Evolutionary conservation across 1,284 basidiomycete genomes (phyloP).

Genomic region (Irpex rosettiformis): DNA sequence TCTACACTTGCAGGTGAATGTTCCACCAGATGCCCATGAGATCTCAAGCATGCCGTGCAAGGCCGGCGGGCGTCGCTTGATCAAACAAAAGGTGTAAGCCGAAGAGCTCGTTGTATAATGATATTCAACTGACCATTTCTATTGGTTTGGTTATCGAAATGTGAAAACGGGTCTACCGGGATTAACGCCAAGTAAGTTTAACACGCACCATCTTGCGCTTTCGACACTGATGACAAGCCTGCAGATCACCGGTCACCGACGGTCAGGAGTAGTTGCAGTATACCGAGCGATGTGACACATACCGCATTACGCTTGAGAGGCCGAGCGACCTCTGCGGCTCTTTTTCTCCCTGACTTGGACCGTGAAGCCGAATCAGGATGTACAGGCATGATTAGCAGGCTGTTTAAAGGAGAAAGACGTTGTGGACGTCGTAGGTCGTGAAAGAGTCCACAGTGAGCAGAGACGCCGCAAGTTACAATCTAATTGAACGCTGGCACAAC

Average conservation of each 20-base stretch:
- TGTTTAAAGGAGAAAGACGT: neutral
- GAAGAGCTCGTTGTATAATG: neutral
- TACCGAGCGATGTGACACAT: slow-evolving; percentile 7
- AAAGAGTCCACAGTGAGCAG: neutral
- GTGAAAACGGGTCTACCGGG: neutral
- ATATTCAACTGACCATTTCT: slow-evolving; percentile 12
- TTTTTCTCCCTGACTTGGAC: neutral
- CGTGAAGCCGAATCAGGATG: neutral
- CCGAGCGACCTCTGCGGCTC: neutral
- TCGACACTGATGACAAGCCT: slow-evolving; percentile 16
- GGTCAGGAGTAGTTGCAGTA: too few relatives aligned
- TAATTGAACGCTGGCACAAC: neutral
- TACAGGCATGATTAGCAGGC: neutral
- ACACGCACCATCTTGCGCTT: slow-evolving; percentile 13
- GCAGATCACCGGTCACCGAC: neutral
- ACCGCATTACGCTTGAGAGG: slow-evolving; percentile 16
- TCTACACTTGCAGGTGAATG: slow-evolving; percentile 23
- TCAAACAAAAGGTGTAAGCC: neutral
- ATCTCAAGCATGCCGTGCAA: slow-evolving; percentile 31
- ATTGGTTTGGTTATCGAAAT: neutral
- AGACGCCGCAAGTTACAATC: neutral
- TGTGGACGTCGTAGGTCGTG: neutral
- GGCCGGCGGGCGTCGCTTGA: slow-evolving; percentile 49
- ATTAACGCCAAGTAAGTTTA: neutral
- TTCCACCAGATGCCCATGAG: slow-evolving; percentile 28